Evolutionary conservation across 2,329 filamentous ascomycete genomes (phyloP).

Genomic region (Talaromyces sp.): DNA sequence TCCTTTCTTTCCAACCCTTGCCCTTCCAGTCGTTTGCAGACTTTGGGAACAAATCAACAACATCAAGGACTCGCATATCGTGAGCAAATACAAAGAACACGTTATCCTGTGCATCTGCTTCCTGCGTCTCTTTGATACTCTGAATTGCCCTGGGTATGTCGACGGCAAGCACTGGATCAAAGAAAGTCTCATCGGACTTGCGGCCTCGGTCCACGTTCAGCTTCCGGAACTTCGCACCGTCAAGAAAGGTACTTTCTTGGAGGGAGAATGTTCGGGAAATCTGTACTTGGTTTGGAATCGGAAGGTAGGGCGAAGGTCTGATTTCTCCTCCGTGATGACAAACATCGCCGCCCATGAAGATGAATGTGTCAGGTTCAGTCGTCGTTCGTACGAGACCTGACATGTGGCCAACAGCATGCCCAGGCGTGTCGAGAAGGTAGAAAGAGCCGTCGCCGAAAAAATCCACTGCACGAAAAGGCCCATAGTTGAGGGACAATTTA

Average conservation of each 20-base stretch:
- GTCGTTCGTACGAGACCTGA: conserved; percentile 27
- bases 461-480: conserved; percentile 26
- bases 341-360: conserved; percentile 52
- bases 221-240: not conserved
- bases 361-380: conserved; percentile 32
- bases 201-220: conserved; percentile 4
- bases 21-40: conserved; percentile 13
- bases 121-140: conserved; percentile 18
- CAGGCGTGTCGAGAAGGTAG: conserved; percentile 29
- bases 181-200: conserved; percentile 8
- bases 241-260: not conserved
- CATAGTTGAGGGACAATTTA: conserved; percentile 28
- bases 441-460: conserved; percentile 32
- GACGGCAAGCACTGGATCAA: conserved; percentile 5
- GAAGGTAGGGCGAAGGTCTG: conserved; percentile 43
- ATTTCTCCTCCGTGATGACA: conserved; percentile 48
- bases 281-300: conserved; percentile 28
- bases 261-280: not conserved
- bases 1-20: conserved; percentile 6
- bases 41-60: conserved; percentile 28
- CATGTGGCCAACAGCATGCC: conserved; percentile 28
- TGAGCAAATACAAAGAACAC: conserved; percentile 33
- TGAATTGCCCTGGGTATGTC: conserved; percentile 6
- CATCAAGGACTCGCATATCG: conserved; percentile 24
- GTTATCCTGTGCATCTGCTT: conserved; percentile 26